Conservation (phyloP, 2,329 filamentous ascomycete species). For the Chalara sp. region DNA sequence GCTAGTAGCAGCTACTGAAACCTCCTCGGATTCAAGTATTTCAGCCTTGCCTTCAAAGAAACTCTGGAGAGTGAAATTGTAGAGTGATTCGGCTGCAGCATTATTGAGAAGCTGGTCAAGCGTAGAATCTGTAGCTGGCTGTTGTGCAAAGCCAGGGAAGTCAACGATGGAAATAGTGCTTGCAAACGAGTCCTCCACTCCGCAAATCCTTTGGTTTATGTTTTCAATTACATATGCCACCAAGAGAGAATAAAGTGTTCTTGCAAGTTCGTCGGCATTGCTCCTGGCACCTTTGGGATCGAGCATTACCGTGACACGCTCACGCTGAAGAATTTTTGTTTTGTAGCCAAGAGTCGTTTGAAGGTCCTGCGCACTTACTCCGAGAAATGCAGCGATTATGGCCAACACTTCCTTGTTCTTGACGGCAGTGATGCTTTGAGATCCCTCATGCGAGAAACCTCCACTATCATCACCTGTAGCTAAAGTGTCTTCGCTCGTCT, state of each 20-base stretch:
- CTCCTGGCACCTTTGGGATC: constrained; percentile 83
- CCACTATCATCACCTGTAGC: constrained; percentile 84
- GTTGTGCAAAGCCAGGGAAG: constrained; percentile 90
- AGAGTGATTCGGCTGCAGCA: constrained; percentile 83
- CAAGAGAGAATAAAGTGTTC: constrained; percentile 87
- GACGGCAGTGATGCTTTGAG: constrained; percentile 75
- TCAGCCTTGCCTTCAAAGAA: constrained; percentile 96
- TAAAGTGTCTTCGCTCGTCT: constrained; percentile 71
- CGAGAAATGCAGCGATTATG: constrained; percentile 90
- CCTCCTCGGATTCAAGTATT: constrained; percentile 88
- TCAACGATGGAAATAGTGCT: constrained; percentile 96
- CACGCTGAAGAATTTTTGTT: constrained; percentile 91
- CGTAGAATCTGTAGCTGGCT: constrained; percentile 74
- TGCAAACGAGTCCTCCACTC: constrained; percentile 76
- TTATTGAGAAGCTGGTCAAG: constrained; percentile 94
- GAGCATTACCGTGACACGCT: constrained; percentile 97
- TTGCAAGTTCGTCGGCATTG: constrained; percentile 89
- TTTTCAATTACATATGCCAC: constrained; percentile 91
- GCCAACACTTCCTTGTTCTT: constrained; percentile 87
- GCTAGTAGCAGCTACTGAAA: constrained; percentile 81
- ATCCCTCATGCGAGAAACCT: constrained; percentile 92
- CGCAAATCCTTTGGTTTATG: constrained; percentile 85
- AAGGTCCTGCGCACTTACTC: constrained; percentile 72
- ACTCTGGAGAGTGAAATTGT: constrained; percentile 88
- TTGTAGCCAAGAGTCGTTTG: constrained; percentile 90